Evolutionary conservation across 176 grass and related monocot species (phyloP).

Genomic region (Tillandsia leiboldiana): DNA sequence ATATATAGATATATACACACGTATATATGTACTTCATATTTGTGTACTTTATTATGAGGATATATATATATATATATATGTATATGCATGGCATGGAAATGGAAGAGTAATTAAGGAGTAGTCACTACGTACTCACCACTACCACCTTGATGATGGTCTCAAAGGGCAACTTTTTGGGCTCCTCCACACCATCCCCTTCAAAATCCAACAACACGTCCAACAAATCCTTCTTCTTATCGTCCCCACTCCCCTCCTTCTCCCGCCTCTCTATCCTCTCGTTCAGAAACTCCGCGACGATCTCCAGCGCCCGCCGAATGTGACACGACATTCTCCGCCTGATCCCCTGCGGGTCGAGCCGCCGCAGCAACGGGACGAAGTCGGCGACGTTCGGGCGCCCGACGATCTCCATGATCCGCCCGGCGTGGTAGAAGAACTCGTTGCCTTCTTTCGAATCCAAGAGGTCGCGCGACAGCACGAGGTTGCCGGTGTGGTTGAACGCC

Average conservation of each 20-base stretch:
- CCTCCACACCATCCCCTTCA: conserved; percentile 9
- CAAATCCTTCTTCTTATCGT: conserved; percentile 11
- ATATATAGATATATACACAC: background rate
- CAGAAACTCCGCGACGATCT: background rate
- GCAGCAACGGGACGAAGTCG: background rate
- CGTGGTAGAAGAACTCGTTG: conserved; percentile 5
- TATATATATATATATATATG: background rate
- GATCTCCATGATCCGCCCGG: conserved; percentile 11
- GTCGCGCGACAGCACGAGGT: conserved; percentile 7
- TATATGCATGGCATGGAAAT: too few relatives aligned
- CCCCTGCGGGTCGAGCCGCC: background rate
- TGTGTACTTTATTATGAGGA: background rate
- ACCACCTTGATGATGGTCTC: conserved; percentile 11
- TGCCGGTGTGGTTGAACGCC: conserved; percentile 13
- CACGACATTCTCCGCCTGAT: background rate
- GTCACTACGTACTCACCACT: background rate
- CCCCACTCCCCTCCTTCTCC: conserved; percentile 7
- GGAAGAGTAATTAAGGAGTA: too few relatives aligned
- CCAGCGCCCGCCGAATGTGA: conserved; percentile 3
- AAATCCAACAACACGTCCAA: conserved; percentile 12
- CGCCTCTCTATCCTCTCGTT: conserved; percentile 1
- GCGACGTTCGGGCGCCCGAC: conserved; percentile 9
- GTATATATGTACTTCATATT: too few relatives aligned
- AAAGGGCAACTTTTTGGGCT: conserved; percentile 2
- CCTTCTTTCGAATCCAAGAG: conserved; percentile 6